A percentile compares a stretch with the other conserved stretches of the same genome.
These are phyloP conservation scores for Penicillium canariense DNA, from an alignment of 495 filamentous ascomycete species.

Conservation along the genomic window DNA sequence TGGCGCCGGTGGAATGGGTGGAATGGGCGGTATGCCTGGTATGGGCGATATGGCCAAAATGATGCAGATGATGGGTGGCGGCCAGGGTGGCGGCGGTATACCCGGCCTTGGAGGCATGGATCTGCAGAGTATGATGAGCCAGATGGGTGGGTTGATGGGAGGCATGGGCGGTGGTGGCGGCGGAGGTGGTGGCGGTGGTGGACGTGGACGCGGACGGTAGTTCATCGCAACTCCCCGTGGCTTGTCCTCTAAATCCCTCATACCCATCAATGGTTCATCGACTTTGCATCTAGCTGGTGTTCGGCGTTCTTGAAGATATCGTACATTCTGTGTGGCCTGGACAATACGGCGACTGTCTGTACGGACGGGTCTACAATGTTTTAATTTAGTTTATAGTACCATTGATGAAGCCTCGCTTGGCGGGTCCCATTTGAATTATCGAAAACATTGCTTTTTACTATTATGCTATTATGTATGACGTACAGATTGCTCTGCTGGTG, in stretches of 20 bases:
- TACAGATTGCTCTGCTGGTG: background rate
- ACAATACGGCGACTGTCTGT: slow-evolving; percentile 13
- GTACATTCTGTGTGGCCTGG: slow-evolving; percentile 16
- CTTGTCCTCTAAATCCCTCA: slow-evolving; percentile 4
- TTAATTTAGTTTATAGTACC: background rate
- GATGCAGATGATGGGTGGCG: slow-evolving; percentile 69
- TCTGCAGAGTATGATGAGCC: slow-evolving; percentile 81
- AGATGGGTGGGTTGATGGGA: slow-evolving; percentile 70
- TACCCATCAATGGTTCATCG: slow-evolving; percentile 17
- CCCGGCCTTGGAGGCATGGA: slow-evolving; percentile 68
- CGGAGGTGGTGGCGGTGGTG: slow-evolving; percentile 37
- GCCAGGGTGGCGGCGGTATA: slow-evolving; percentile 48
- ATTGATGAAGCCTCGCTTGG: too few relatives aligned
- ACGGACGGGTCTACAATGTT: slow-evolving; percentile 3
- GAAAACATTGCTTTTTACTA: background rate
- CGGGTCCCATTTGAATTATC: too few relatives aligned
- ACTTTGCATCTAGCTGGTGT: slow-evolving; percentile 33
- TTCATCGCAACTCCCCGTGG: background rate
- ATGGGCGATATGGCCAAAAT: slow-evolving; percentile 77
- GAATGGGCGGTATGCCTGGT: slow-evolving; percentile 40
- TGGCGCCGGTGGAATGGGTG: slow-evolving; percentile 51
- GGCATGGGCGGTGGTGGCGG: slow-evolving; percentile 47
- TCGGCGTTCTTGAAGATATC: slow-evolving; percentile 25
- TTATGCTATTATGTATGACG: background rate
- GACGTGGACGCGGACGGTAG: slow-evolving; percentile 42